A percentile compares a stretch with the other conserved stretches of the same genome.
Conservation (phyloP, 441 rosid species). For the Pelargonium australe region DNA sequence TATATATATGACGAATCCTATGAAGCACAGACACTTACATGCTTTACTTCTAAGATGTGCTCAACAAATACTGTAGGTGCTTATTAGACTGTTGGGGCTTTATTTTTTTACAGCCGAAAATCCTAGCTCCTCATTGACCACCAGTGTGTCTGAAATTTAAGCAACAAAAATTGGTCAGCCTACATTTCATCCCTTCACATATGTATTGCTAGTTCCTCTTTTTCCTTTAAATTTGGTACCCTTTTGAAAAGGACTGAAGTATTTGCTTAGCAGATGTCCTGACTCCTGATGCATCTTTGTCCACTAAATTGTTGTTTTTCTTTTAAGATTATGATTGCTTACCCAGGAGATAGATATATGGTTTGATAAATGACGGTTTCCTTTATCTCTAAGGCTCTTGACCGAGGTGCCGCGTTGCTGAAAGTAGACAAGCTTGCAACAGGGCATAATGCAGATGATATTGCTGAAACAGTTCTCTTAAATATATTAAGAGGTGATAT, state of each 20-base stretch:
- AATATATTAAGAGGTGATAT: conserved; percentile 74
- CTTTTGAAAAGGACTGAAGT: background rate
- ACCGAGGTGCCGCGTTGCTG: conserved; percentile 77
- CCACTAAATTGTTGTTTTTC: background rate
- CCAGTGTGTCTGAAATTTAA: background rate
- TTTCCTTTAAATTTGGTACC: background rate
- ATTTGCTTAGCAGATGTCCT: background rate
- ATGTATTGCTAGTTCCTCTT: background rate
- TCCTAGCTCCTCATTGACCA: background rate
- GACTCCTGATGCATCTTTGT: background rate
- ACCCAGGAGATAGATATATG: background rate
- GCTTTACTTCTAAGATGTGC: background rate
- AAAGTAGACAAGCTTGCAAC: conserved; percentile 72
- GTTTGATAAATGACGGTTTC: conserved; percentile 9
- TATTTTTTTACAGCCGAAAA: background rate
- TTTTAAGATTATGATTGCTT: background rate
- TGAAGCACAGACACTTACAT: background rate
- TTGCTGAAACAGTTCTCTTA: conserved; percentile 82
- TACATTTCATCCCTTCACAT: background rate
- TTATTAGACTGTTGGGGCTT: no score
- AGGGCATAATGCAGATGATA: conserved; percentile 78
- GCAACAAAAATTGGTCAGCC: background rate
- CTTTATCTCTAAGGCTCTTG: conserved; percentile 61
- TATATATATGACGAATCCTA: background rate
- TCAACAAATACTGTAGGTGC: no score